Evolutionary conservation across 768 basidiomycete genomes (phyloP).

Genomic region (Russula brevipes): DNA sequence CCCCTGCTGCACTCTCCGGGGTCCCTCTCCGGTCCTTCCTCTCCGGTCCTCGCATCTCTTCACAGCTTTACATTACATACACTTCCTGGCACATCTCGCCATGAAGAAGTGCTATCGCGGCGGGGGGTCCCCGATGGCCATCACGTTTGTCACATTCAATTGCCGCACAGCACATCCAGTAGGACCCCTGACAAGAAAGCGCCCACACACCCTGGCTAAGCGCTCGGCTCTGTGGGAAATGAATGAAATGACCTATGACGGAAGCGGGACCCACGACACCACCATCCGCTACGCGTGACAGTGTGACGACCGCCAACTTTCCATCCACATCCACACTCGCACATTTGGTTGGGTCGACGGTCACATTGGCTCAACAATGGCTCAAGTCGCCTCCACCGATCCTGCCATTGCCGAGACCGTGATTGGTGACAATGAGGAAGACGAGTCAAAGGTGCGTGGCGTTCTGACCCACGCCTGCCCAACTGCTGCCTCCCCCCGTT

Average conservation of each 20-base stretch:
- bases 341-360: not conserved
- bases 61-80: not conserved
- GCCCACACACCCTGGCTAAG: not conserved
- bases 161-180: too few species aligned
- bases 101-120: too few species aligned
- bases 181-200: not conserved
- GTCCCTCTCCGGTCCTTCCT: not conserved
- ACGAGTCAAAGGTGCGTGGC: conserved; percentile 34
- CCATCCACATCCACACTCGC: not conserved
- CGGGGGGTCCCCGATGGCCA: too few species aligned
- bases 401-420: conserved; percentile 26
- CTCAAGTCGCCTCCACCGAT: conserved; percentile 30
- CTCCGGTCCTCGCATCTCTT: too few species aligned
- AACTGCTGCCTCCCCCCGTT: not conserved
- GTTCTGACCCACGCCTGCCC: not conserved
- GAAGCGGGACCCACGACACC: not conserved
- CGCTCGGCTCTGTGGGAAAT: too few species aligned
- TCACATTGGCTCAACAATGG: conserved; percentile 27
- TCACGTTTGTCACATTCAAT: not conserved
- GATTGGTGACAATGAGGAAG: conserved; percentile 34
- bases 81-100: too few species aligned
- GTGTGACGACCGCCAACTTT: conserved; percentile 5
- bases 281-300: not conserved
- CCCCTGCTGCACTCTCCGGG: not conserved
- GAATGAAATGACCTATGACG: too few species aligned